Evolutionary conservation across 164 flowering plant genomes (phyloP), one percentile per base, ranked within the genome.

Genomic region (Berberis vulgaris): DNA sequence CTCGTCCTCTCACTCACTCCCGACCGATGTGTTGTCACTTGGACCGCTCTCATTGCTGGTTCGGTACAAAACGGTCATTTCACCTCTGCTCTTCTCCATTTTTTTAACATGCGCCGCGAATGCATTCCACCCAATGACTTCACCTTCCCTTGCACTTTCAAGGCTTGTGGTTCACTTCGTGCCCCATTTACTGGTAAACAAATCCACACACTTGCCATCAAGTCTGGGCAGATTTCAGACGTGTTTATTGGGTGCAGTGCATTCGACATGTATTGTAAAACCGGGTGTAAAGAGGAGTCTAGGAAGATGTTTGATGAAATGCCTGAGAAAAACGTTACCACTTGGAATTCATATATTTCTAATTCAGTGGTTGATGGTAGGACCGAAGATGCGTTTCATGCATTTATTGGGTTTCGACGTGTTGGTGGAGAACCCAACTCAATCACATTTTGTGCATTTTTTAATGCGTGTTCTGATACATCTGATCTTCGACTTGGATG

Each of bases 11-110:
- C 66, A 49, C 83, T 76, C 73, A 71, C 78, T 55, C 79, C 85
- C 0, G 7, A 59, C 58, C 96, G 87, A 67, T 76, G 84, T 70
- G 98, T 92, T 65, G 97, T 92, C 72, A 73, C 96, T 54, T 92
- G 87, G 88, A 89, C 98, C 49, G 70, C 97, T 68, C 85, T 92
- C 69, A 88, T 92, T 57, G 54, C 96, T 66, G 96, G 96, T 54
- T 50, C 70, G 41, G 91, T 83, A 52, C 97, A 83, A 43, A 84
- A 84, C 68, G 87, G 83, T 7, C 84, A 73, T 46, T 80, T 80
- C 69, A 4, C 54, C 26, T 59, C 77, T 38, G 86, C 97, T 54
- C 81, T 92, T 47, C 42, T 9, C 45, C 74, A 75, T 46, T 86
- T 92, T 74, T 64, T 69, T 13, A 10, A 43, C 45, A 92, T 92